Evolutionary conservation across 805 yeast species (phyloP).

Genomic region (Kuraishia cidri): DNA sequence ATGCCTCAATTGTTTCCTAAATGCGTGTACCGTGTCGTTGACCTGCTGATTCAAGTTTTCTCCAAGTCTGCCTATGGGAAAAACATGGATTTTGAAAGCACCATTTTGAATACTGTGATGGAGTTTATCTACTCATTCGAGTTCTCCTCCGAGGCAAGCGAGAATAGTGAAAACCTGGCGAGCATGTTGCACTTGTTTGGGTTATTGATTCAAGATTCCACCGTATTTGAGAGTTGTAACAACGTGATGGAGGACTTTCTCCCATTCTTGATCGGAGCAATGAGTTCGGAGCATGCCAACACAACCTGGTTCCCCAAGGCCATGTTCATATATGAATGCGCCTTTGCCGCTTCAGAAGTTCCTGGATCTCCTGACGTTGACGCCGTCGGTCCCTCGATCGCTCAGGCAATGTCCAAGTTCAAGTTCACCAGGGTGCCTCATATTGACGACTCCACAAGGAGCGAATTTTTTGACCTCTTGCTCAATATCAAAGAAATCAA

Average conservation of each 20-base stretch:
- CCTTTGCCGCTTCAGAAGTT: constrained; percentile 39
- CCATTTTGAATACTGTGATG: constrained; percentile 25
- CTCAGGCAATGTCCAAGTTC: no score
- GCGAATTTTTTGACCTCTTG: constrained; percentile 37
- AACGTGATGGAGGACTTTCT: constrained; percentile 25
- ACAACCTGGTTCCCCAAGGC: constrained; percentile 53
- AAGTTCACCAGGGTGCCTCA: no score
- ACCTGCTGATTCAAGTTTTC: constrained; percentile 25
- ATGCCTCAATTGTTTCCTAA: constrained; percentile 34
- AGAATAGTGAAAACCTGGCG: constrained; percentile 23
- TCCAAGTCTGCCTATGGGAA: constrained; percentile 20
- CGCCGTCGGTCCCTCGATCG: constrained; percentile 8
- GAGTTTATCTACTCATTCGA: constrained; percentile 23
- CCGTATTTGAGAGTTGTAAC: constrained; percentile 24
- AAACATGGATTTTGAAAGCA: constrained; percentile 22
- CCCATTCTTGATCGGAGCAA: constrained; percentile 22
- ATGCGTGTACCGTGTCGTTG: constrained; percentile 23
- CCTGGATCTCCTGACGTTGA: constrained; percentile 43
- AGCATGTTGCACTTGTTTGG: constrained; percentile 33
- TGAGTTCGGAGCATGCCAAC: constrained; percentile 28
- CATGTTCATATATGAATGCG: constrained; percentile 43
- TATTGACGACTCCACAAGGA: no score
- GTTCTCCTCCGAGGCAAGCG: no score
- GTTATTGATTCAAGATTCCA: constrained; percentile 26
- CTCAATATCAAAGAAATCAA: constrained; percentile 28